phyloP scores from a whole-genome alignment of 805 yeast genomes.

The Clavispora santaluciae region DNA sequence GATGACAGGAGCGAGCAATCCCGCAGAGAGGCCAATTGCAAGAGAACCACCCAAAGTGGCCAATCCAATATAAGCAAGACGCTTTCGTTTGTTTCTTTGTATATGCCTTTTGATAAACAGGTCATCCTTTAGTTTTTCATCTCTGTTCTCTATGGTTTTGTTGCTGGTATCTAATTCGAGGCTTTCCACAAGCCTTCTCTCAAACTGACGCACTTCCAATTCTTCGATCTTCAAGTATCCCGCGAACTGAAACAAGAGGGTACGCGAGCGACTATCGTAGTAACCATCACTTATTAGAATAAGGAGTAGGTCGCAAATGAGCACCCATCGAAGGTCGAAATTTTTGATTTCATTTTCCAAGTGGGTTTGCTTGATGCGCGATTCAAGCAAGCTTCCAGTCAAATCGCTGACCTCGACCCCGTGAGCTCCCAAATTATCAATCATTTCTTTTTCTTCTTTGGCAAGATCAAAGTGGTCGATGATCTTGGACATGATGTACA shows the following conservation, averaged over 20 bases:
- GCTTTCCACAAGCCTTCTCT: slow-evolving; percentile 84
- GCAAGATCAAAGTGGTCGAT: slow-evolving; percentile 77
- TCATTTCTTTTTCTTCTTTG: slow-evolving; percentile 80
- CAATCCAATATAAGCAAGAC: slow-evolving; percentile 82
- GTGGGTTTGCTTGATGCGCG: slow-evolving; percentile 7
- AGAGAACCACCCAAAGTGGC: slow-evolving; percentile 96
- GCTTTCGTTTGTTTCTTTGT: slow-evolving; percentile 58
- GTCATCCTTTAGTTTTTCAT: slow-evolving; percentile 74
- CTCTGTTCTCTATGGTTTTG: slow-evolving; percentile 53
- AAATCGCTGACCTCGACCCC: slow-evolving; percentile 75
- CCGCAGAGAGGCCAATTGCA: slow-evolving; percentile 92
- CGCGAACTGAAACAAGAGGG: slow-evolving; percentile 70
- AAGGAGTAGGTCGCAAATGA: slow-evolving; percentile 84
- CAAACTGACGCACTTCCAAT: slow-evolving; percentile 84
- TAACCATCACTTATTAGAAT: slow-evolving; percentile 75
- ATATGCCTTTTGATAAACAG: slow-evolving; percentile 67
- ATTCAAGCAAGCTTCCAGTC: slow-evolving; percentile 53
- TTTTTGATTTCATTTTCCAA: slow-evolving; percentile 13
- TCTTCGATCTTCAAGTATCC: slow-evolving; percentile 48
- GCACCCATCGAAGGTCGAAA: slow-evolving; percentile 84
- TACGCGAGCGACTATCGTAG: slow-evolving; percentile 85
- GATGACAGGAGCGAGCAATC: slow-evolving; percentile 92
- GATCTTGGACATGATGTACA: slow-evolving; percentile 61
- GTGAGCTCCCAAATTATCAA: slow-evolving; percentile 78
- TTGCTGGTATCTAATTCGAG: slow-evolving; percentile 68